Percentiles rank a stretch among this genome's conserved stretches.
Evolutionary conservation across 495 filamentous ascomycete genomes (phyloP).

Genomic region (Xylaria castorea): DNA sequence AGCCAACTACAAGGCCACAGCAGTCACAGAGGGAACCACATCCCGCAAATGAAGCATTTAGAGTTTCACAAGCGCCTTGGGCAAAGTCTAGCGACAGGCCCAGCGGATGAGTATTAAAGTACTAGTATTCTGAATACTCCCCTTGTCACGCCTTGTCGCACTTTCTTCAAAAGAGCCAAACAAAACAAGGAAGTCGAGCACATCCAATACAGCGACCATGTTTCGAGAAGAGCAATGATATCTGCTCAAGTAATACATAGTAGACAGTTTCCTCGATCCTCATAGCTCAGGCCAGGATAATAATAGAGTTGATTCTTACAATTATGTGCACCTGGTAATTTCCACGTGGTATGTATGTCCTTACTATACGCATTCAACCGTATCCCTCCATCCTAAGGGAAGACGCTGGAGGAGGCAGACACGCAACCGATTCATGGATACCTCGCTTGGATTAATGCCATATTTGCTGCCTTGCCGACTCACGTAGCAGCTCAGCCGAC

Average conservation of each 20-base stretch:
- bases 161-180: neutral
- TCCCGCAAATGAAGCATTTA: conserved; percentile 28
- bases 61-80: conserved; percentile 37
- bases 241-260: neutral
- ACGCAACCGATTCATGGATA: neutral
- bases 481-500: neutral
- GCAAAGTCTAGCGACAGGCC: conserved; percentile 38
- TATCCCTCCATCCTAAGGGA: neutral
- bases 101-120: conserved; percentile 30
- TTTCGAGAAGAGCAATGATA: neutral
- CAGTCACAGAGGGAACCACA: conserved; percentile 28
- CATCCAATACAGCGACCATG: neutral
- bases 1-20: conserved; percentile 29
- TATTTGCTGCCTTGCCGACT: neutral
- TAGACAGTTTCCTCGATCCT: neutral
- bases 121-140: neutral
- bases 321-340: neutral
- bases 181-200: neutral
- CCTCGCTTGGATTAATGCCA: neutral
- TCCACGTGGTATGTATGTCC: neutral
- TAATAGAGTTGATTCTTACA: neutral
- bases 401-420: neutral
- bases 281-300: neutral
- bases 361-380: neutral
- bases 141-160: neutral